Evolutionary conservation across 495 filamentous ascomycete species (phyloP), one percentile per base, ranked within the genome.

Genomic region (Aspergillus wentii): DNA sequence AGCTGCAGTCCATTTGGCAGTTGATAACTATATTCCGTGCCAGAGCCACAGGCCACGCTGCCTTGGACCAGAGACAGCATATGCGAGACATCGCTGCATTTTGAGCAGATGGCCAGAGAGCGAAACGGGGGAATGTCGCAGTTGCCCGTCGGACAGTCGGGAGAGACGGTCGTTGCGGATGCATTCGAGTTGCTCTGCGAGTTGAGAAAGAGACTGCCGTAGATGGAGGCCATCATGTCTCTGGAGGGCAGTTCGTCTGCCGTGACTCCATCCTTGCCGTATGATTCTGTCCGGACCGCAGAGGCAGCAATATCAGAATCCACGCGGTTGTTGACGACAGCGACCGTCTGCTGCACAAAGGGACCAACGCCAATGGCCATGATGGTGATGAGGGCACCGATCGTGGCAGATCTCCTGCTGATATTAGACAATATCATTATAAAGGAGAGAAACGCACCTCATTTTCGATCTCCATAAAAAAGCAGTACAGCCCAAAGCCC

Each of bases 311-410:
- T 10, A 8, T 10, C 17, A 34, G 18, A 22, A n/a, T 20, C 32
- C 7, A 34, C 32, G 16, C 17, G 20, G 17, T 6, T n/a, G 19
- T 34, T 34, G 2, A 7, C 5, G 11, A 34, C 13, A 11, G 32
- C 21, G 19, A n/a, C 32, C 32, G 21, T 34, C 32, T 34, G 32
- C 19, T 34, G 32, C 8, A 34, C 32, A 22, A 34, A 34, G 4
- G 32, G 32, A 4, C 32, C 32, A 3, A 34, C 32, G 5, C 32
- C 32, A n/a, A 34, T 14, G 9, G 32, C 3, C 13, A 34, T 8
- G 13, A 34, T 14, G 5, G 32, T 34, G 14, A 34, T n/a, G 2
- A 22, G 7, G 5, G 18, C 32, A 3, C 32, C 32, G 4, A 34
- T 16, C 4, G 18, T 14, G 3, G 32, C 32, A 17, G 32, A 34